Conservation (phyloP, 306 rosid species). For the Malus sieversii region DNA sequence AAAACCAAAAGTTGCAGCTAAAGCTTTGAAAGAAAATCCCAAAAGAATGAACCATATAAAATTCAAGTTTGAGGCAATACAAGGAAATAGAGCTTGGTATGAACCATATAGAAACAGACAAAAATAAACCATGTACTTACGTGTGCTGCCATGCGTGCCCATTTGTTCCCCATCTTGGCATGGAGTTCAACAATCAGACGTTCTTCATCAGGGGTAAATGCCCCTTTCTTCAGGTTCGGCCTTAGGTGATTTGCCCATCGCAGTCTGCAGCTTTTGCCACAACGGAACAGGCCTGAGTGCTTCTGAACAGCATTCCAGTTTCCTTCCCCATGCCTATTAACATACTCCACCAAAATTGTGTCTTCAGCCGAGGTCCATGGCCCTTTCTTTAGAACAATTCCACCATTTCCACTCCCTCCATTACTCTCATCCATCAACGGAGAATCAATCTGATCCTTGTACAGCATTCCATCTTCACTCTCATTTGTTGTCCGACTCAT, state of each 20-base stretch:
- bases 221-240: constrained; percentile 93
- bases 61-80: not conserved
- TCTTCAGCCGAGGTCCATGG: constrained; percentile 96
- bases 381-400: constrained; percentile 72
- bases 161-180: constrained; percentile 86
- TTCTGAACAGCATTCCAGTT: constrained; percentile 99
- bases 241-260: constrained; percentile 98
- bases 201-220: constrained; percentile 81
- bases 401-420: constrained; percentile 33
- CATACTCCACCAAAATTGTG: constrained; percentile 80
- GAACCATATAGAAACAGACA: constrained; percentile 5
- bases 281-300: constrained; percentile 79
- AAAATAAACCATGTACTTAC: constrained; percentile 44
- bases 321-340: constrained; percentile 89
- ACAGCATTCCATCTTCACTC: constrained; percentile 46
- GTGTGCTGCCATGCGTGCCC: constrained; percentile 95
- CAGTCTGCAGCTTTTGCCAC: constrained; percentile 96
- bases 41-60: not conserved
- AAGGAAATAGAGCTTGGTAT: not conserved
- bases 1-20: not conserved
- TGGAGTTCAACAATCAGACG: constrained; percentile 74
- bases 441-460: constrained; percentile 37
- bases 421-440: constrained; percentile 45
- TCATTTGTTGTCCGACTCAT: constrained; percentile 51
- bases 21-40: not conserved